phyloP scores from a whole-genome alignment of 176 grass and related monocot genomes.

The Phragmites australis region DNA sequence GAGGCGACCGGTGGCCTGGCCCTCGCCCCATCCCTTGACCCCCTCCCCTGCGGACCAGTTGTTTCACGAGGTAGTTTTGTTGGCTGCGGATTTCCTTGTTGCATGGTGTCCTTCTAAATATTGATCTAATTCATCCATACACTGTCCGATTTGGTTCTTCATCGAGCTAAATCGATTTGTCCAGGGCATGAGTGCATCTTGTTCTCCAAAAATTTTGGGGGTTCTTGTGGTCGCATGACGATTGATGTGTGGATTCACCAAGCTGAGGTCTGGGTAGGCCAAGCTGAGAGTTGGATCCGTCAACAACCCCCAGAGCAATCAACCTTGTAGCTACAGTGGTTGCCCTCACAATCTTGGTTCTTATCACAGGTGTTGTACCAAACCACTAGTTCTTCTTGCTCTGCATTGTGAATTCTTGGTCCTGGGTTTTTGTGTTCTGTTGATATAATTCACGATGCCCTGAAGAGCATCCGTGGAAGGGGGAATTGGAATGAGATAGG shows the following conservation, averaged over 20 bases:
- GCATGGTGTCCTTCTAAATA: too few relatives aligned
- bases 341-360: conserved; percentile 52
- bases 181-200: too few relatives aligned
- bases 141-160: too few relatives aligned
- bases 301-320: conserved; percentile 72
- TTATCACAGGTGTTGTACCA: conserved; percentile 43
- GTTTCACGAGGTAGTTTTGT: too few relatives aligned
- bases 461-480: background rate
- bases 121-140: too few relatives aligned
- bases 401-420: background rate
- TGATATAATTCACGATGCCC: background rate
- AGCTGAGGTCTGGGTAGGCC: background rate
- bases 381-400: background rate
- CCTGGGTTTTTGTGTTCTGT: background rate
- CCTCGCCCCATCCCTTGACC: too few relatives aligned
- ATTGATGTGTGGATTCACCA: conserved; percentile 8
- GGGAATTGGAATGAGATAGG: background rate
- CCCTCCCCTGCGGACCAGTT: too few relatives aligned
- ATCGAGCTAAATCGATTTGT: too few relatives aligned
- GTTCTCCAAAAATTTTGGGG: too few relatives aligned
- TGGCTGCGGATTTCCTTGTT: too few relatives aligned
- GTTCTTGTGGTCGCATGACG: background rate
- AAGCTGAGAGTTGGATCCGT: conserved; percentile 1
- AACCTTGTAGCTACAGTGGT: conserved; percentile 67
- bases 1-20: too few relatives aligned